Evolutionary conservation across 805 yeast genomes (phyloP).

Genomic region (Komagataella populi): DNA sequence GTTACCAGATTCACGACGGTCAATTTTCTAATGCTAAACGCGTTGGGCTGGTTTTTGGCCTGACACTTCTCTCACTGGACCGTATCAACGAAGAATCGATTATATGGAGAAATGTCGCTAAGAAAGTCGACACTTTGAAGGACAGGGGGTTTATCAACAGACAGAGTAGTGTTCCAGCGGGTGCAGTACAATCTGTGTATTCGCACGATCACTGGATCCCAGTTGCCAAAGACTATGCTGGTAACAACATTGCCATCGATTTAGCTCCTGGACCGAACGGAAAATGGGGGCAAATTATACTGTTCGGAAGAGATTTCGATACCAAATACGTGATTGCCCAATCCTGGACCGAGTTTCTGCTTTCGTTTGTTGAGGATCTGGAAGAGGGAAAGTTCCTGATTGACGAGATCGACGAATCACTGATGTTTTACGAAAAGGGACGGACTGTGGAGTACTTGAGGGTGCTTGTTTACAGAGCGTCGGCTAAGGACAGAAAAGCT

Average conservation of each 20-base stretch:
- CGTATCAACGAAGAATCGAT: constrained; percentile 69
- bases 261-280: constrained; percentile 73
- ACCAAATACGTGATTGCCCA: constrained; percentile 76
- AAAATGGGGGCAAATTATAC: constrained; percentile 78
- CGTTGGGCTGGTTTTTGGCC: constrained; percentile 69
- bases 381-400: constrained; percentile 74
- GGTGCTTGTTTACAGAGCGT: constrained; percentile 57
- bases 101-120: constrained; percentile 71
- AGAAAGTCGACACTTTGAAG: constrained; percentile 15
- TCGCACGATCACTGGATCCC: constrained; percentile 95
- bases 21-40: constrained; percentile 70
- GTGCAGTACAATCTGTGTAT: constrained; percentile 56
- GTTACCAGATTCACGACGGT: constrained; percentile 78
- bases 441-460: constrained; percentile 51
- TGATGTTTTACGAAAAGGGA: constrained; percentile 18
- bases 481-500: constrained; percentile 7
- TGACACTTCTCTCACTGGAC: constrained; percentile 69
- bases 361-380: constrained; percentile 74
- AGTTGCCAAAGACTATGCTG: constrained; percentile 72
- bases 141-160: constrained; percentile 23
- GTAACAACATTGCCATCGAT: constrained; percentile 88
- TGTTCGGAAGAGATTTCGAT: constrained; percentile 92
- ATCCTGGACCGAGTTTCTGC: constrained; percentile 80
- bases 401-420: constrained; percentile 51
- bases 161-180: constrained; percentile 69